These are phyloP conservation scores for Linanthus parryae DNA, from an alignment of 148 eudicot species.

Conservation along the genomic window DNA sequence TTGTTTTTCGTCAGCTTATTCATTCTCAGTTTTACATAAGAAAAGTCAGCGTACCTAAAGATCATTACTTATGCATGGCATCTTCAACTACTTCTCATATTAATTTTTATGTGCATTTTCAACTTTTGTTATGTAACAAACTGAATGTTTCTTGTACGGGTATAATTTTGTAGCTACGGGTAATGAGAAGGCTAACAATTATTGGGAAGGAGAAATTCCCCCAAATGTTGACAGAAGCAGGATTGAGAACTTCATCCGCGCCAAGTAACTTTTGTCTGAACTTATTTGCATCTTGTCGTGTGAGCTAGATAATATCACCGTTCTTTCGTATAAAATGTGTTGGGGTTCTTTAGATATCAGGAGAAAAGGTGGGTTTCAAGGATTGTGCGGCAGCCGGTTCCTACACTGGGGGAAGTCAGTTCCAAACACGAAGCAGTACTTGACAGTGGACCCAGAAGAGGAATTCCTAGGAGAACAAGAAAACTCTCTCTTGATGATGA, in stretches of 20 bases:
- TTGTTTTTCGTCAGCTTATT: too few species aligned
- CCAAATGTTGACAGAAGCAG: slow-evolving; percentile 29
- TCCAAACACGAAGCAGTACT: neutral
- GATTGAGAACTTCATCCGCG: slow-evolving; percentile 42
- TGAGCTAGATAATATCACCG: neutral
- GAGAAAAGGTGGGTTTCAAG: slow-evolving; percentile 42
- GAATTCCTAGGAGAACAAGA: slow-evolving; percentile 36
- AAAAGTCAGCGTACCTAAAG: too few species aligned
- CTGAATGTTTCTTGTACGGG: too few species aligned
- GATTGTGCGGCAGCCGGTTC: slow-evolving; percentile 19
- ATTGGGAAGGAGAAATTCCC: slow-evolving; percentile 68
- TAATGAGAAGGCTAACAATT: slow-evolving; percentile 59
- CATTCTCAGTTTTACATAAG: too few species aligned
- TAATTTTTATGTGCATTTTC: neutral
- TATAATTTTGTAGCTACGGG: slow-evolving; percentile 44
- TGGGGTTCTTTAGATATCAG: slow-evolving; percentile 33
- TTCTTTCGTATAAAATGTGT: slow-evolving; percentile 1
- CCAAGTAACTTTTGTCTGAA: slow-evolving; percentile 37
- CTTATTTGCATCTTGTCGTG: neutral
- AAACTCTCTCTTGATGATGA: slow-evolving; percentile 52
- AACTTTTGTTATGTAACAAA: too few species aligned
- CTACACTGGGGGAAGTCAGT: slow-evolving; percentile 9
- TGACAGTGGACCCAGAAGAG: slow-evolving; percentile 3
- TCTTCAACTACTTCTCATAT: neutral
- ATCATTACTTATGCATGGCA: too few species aligned